Percentiles rank a stretch among this genome's conserved stretches.
Conservation (phyloP, 495 filamentous ascomycete species). For the Podospora australis region DNA sequence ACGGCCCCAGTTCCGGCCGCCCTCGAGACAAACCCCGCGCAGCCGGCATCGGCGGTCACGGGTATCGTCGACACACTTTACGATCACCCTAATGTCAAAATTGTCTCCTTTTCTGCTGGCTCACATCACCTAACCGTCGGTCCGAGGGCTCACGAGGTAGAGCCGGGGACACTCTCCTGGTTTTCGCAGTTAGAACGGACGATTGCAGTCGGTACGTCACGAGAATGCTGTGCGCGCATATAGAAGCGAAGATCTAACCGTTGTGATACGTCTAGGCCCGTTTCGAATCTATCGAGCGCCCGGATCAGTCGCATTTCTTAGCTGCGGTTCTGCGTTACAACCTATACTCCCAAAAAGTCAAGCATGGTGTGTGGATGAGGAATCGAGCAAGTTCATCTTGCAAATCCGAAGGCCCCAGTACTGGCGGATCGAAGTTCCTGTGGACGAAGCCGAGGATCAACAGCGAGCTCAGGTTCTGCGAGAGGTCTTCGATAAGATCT, state of each 20-base stretch:
- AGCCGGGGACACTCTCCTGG: constrained; percentile 63
- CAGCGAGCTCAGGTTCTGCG: constrained; percentile 58
- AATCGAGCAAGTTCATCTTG: constrained; percentile 70
- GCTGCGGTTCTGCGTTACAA: constrained; percentile 70
- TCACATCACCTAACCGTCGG: constrained; percentile 32
- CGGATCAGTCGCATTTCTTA: constrained; percentile 76
- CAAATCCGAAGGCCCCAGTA: constrained; percentile 73
- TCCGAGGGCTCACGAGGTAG: constrained; percentile 30
- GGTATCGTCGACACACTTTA: constrained; percentile 62
- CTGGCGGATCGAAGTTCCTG: constrained; percentile 82
- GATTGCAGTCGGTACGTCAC: constrained; percentile 61
- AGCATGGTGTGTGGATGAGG: constrained; percentile 86
- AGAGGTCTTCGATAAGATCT: constrained; percentile 56
- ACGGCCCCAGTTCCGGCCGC: constrained; percentile 29
- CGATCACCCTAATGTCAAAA: constrained; percentile 57
- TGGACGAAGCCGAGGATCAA: constrained; percentile 52
- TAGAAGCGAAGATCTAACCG: constrained; percentile 3
- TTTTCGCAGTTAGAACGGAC: constrained; percentile 70
- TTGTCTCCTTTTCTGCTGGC: constrained; percentile 56
- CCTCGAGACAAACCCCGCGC: constrained; percentile 3
- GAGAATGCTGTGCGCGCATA: neutral
- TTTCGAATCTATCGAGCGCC: constrained; percentile 75
- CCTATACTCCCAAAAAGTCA: constrained; percentile 83
- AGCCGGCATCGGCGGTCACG: constrained; percentile 16
- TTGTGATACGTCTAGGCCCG: constrained; percentile 45